Base-by-base conservation (phyloP, 2,329 filamentous ascomycete genomes). In the Sporothrix brunneoviolacea region DNA sequence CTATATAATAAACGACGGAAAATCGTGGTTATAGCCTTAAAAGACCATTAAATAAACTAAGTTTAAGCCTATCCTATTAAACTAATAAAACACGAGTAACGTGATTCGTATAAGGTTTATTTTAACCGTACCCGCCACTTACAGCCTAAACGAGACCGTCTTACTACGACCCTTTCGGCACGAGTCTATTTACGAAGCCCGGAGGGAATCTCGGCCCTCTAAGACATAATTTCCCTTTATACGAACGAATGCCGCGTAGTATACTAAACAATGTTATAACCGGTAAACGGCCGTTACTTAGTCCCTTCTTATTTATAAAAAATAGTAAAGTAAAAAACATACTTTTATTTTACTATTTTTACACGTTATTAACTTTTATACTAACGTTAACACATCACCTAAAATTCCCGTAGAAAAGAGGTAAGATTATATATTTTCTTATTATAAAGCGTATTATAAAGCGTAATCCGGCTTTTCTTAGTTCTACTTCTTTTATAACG, bases 401-500 rank as follows among this genome's bases (percentile, higher is more conserved):
- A n/a, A 21, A 27, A 42, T 43, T 37, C 39, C 32, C 4, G 15
- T 6, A 8, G 37, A 43, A 16, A 43, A 50, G 24, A 42, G 30
- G 35, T 50, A n/a, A 22, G 21, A 42, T 5, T n/a, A 50, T 38
- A 13, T 43, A 18, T 50, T 50, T 12, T 27, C 21, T 13, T 50
- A 27, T 22, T 43, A 43, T n/a, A 10, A 37, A 30, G 30, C 10
- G n/a, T 18, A 50, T 16, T 50, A 38, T 28, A 42, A 43, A 5
- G 15, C 30, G n/a, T 5, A 30, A 30, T 32, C 27, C 21, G 28
- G 38, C 22, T 43, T 43, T 43, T 8, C 21, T 8, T 13, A 50
- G 47, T 50, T 50, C n/a, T 50, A 16, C 18, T 43, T 50, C 47
- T n/a, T 50, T 36, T 50, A 19, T 13, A 50, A 32, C 18, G n/a